phyloP scores from a whole-genome alignment of 2,329 filamentous ascomycete genomes.

The Hymenoscyphus scutula region DNA sequence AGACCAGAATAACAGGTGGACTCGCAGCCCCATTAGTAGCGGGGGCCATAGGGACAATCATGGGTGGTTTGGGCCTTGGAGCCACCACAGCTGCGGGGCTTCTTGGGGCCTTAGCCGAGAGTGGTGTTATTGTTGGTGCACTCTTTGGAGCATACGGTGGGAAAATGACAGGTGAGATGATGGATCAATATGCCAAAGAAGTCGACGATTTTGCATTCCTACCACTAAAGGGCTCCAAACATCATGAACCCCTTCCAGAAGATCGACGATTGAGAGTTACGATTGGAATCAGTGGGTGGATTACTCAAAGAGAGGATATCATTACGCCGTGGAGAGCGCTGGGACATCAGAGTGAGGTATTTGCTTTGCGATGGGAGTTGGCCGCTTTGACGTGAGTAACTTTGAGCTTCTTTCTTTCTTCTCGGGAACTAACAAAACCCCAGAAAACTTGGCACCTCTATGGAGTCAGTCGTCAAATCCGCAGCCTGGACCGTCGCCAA shows the following conservation, averaged over 20 bases:
- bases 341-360: slow-evolving; percentile 71
- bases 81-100: slow-evolving; percentile 73
- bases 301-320: slow-evolving; percentile 70
- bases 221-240: slow-evolving; percentile 58
- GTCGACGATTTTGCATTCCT: slow-evolving; percentile 88
- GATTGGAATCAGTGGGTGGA: slow-evolving; percentile 80
- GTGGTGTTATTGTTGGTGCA: slow-evolving; percentile 74
- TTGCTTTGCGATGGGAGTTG: slow-evolving; percentile 80
- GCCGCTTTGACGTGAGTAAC: slow-evolving; percentile 57
- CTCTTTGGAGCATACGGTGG: slow-evolving; percentile 91
- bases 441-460: slow-evolving; percentile 68
- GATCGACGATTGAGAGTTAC: slow-evolving; percentile 75
- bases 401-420: neutral
- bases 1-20: slow-evolving; percentile 60
- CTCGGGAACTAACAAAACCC: neutral
- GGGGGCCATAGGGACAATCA: slow-evolving; percentile 75
- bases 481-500: slow-evolving; percentile 77
- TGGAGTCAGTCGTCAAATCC: slow-evolving; percentile 75
- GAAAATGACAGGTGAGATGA: slow-evolving; percentile 78
- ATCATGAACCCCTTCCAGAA: slow-evolving; percentile 48
- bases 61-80: slow-evolving; percentile 74
- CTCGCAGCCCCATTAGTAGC: slow-evolving; percentile 75
- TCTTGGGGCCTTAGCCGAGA: slow-evolving; percentile 76
- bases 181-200: slow-evolving; percentile 83
- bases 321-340: slow-evolving; percentile 75